A percentile compares a stretch with the other conserved stretches of the same genome.
These are phyloP conservation scores for Podaxis rugospora DNA, from an alignment of 768 basidiomycete genomes.

Conservation along the genomic window DNA sequence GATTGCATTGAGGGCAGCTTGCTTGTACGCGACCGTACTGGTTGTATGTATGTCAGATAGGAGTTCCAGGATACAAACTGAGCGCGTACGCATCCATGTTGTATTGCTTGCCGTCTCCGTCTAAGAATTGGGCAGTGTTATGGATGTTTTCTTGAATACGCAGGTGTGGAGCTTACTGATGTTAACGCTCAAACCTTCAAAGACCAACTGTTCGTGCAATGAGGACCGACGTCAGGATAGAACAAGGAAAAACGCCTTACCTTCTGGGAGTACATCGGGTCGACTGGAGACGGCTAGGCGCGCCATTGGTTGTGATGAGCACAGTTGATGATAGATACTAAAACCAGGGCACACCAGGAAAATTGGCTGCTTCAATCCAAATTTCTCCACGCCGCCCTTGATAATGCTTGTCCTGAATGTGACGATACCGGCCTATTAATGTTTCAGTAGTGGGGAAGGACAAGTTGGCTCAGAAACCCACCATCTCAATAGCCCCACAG, in stretches of 20 bases:
- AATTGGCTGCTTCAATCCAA: constrained; percentile 69
- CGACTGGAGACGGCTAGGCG: constrained; percentile 63
- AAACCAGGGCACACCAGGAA: constrained; percentile 46
- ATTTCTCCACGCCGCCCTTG: constrained; percentile 71
- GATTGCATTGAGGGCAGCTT: constrained; percentile 74
- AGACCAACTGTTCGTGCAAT: constrained; percentile 45
- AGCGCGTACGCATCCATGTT: constrained; percentile 65
- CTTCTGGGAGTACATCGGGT: constrained; percentile 72
- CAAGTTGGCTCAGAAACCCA: constrained; percentile 15
- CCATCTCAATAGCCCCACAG: constrained; percentile 80
- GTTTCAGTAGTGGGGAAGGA: not conserved
- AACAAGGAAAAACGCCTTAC: constrained; percentile 18
- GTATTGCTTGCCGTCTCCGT: constrained; percentile 72
- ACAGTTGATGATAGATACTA: not conserved
- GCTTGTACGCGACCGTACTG: constrained; percentile 75
- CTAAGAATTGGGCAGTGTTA: constrained; percentile 25
- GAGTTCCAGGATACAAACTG: not conserved
- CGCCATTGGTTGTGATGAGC: not conserved
- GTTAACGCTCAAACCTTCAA: constrained; percentile 74
- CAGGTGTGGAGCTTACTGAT: constrained; percentile 39
- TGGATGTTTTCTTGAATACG: not conserved
- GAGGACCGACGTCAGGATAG: not conserved
- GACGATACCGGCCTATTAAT: constrained; percentile 58
- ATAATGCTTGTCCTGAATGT: constrained; percentile 71
- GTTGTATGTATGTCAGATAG: not conserved